Evolutionary conservation across 2,329 filamentous ascomycete species (phyloP).

Genomic region (Colletotrichum agaves): DNA sequence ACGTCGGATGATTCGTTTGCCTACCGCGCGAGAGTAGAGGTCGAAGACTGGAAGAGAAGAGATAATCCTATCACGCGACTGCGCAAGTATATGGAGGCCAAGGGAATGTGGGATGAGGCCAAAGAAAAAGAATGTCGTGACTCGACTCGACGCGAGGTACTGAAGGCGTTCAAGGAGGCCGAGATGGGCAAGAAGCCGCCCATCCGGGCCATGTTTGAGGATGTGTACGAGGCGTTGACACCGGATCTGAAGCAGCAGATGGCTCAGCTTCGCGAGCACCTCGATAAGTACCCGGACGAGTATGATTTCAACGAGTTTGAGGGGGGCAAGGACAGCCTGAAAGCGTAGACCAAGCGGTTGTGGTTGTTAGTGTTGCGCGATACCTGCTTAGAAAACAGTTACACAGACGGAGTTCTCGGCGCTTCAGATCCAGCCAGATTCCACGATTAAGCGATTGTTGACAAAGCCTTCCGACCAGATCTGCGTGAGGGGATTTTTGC

Average conservation of each 20-base stretch:
- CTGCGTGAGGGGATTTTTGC: slow-evolving; percentile 9
- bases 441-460: neutral
- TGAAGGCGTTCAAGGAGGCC: slow-evolving; percentile 85
- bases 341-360: slow-evolving; percentile 41
- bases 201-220: slow-evolving; percentile 80
- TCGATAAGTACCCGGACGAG: slow-evolving; percentile 90
- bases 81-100: slow-evolving; percentile 89
- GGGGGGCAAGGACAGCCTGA: slow-evolving; percentile 74
- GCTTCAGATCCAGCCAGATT: neutral
- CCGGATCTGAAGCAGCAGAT: slow-evolving; percentile 81
- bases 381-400: slow-evolving; percentile 9
- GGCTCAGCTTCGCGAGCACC: slow-evolving; percentile 75
- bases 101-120: slow-evolving; percentile 84
- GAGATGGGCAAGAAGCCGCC: slow-evolving; percentile 84
- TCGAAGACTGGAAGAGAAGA: slow-evolving; percentile 92
- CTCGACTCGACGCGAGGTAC: slow-evolving; percentile 75
- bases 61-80: slow-evolving; percentile 89
- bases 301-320: slow-evolving; percentile 86
- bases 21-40: slow-evolving; percentile 91
- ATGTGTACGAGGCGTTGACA: slow-evolving; percentile 89
- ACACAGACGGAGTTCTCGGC: neutral
- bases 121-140: slow-evolving; percentile 80
- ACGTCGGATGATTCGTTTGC: slow-evolving; percentile 97
- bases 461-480: neutral
- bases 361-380: neutral